These are phyloP conservation scores for Hura crepitans DNA, from an alignment of 441 rosid species.

Conservation along the genomic window DNA sequence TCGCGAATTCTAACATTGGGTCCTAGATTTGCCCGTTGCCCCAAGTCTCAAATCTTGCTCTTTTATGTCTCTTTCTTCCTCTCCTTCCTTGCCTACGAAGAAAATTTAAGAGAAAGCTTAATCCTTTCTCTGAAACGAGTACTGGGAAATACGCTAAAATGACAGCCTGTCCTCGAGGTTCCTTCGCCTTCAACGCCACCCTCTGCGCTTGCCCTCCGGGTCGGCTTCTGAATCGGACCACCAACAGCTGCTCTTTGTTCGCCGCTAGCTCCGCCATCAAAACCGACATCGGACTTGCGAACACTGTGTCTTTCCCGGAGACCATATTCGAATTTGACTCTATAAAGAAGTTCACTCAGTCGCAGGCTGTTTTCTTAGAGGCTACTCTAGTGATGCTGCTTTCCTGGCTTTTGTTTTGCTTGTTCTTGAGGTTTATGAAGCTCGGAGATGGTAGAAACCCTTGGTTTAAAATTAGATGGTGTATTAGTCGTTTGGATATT, in stretches of 20 bases:
- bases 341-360: constrained; percentile 73
- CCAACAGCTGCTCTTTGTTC: constrained; percentile 44
- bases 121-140: background rate
- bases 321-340: constrained; percentile 69
- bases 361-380: constrained; percentile 92
- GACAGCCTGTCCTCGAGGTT: constrained; percentile 49
- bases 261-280: constrained; percentile 34
- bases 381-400: constrained; percentile 69
- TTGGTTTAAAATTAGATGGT: constrained; percentile 88
- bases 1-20: background rate
- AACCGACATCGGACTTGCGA: constrained; percentile 42
- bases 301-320: constrained; percentile 47
- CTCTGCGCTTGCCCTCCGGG: constrained; percentile 74
- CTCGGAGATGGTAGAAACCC: constrained; percentile 62
- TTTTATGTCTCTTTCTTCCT: background rate
- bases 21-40: background rate
- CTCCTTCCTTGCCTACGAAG: background rate
- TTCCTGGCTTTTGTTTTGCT: constrained; percentile 75
- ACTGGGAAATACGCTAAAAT: background rate
- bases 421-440: constrained; percentile 67
- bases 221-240: constrained; percentile 41
- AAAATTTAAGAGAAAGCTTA: background rate
- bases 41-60: constrained; percentile 3
- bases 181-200: constrained; percentile 55
- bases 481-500: constrained; percentile 85